These are phyloP conservation scores for Phlebopus sp. DNA, from an alignment of 1,284 basidiomycete species.

Conservation along the genomic window DNA sequence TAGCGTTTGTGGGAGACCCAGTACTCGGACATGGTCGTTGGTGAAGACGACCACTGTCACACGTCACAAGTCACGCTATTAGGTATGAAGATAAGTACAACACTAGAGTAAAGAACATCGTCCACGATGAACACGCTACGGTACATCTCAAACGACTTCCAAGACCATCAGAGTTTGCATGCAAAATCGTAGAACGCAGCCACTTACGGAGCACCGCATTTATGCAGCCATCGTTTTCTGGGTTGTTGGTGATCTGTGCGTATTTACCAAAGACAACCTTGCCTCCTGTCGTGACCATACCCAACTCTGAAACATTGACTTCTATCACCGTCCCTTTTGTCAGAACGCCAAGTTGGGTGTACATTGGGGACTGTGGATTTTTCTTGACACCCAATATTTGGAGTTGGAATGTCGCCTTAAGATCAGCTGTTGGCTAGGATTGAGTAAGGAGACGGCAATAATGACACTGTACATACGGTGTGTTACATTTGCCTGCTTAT, in stretches of 20 bases:
- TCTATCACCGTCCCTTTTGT: slow-evolving; percentile 99
- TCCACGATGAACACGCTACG: background rate
- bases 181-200: background rate
- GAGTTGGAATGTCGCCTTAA: slow-evolving; percentile 98
- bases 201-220: slow-evolving; percentile 85
- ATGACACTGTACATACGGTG: slow-evolving; percentile 74
- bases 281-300: slow-evolving; percentile 98
- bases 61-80: background rate
- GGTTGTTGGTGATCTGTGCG: slow-evolving; percentile 95
- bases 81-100: no score
- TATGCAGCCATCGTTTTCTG: slow-evolving; percentile 95
- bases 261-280: slow-evolving; percentile 93
- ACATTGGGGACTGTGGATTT: slow-evolving; percentile 99
- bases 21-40: slow-evolving; percentile 68
- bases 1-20: slow-evolving; percentile 86
- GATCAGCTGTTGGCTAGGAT: slow-evolving; percentile 63
- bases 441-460: slow-evolving; percentile 1
- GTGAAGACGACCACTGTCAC: background rate
- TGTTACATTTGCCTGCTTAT: slow-evolving; percentile 98
- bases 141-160: slow-evolving; percentile 24
- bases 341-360: slow-evolving; percentile 92
- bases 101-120: no score
- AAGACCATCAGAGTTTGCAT: slow-evolving; percentile 7
- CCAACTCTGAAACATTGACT: slow-evolving; percentile 96
- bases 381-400: slow-evolving; percentile 99